A percentile compares a stretch with the other conserved stretches of the same genome.
phyloP scores from a whole-genome alignment of 2,329 filamentous ascomycete species.

The Oidium heveae region DNA sequence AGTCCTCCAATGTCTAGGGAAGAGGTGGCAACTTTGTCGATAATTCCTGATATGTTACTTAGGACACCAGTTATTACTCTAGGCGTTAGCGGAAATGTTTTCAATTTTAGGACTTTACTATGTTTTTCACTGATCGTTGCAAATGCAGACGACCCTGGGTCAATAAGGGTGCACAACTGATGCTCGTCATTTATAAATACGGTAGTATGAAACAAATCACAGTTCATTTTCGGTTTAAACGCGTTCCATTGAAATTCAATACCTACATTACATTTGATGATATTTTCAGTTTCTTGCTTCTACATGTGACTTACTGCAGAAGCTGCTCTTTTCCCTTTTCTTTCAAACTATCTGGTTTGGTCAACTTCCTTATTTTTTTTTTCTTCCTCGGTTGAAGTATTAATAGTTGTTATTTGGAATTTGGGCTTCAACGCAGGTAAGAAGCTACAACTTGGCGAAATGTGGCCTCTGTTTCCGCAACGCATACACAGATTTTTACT shows the following conservation, averaged over 20 bases:
- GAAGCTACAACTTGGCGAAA: not conserved
- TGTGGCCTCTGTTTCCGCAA: not conserved
- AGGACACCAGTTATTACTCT: not conserved
- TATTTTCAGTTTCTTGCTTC: no score
- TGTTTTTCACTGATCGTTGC: not conserved
- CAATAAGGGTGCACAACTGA: not conserved
- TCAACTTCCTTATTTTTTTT: not conserved
- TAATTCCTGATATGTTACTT: not conserved
- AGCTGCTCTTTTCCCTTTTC: not conserved
- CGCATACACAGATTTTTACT: not conserved
- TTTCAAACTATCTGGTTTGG: not conserved
- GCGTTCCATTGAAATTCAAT: not conserved
- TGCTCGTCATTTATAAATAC: not conserved
- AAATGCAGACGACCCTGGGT: not conserved
- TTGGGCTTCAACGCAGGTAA: not conserved
- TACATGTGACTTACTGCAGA: not conserved
- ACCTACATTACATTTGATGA: no score
- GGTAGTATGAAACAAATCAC: not conserved
- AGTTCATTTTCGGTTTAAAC: not conserved
- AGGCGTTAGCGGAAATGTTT: not conserved
- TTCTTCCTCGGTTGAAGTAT: not conserved
- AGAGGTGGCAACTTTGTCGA: not conserved
- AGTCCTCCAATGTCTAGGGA: not conserved
- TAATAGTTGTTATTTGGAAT: not conserved
- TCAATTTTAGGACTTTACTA: not conserved